phyloP scores from a whole-genome alignment of 2,329 filamentous ascomycete genomes.

The Podosphaera xanthii region DNA sequence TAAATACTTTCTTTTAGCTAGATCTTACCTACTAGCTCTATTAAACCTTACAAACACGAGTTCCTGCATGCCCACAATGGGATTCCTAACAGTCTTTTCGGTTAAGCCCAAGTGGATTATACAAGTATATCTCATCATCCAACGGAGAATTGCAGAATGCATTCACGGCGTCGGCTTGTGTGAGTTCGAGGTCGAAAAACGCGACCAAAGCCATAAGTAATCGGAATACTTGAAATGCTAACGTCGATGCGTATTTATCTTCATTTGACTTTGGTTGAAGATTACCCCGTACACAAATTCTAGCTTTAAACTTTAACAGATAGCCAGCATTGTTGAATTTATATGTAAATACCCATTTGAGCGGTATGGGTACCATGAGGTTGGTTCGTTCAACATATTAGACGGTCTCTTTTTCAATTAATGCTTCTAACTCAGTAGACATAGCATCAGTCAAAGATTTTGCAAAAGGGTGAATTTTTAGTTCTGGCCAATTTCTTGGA shows the following conservation, averaged over 20 bases:
- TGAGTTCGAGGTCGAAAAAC: not conserved
- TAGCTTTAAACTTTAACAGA: too few species aligned
- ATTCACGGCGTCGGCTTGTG: not conserved
- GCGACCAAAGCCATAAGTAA: not conserved
- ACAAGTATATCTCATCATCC: not conserved
- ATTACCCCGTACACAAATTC: too few species aligned
- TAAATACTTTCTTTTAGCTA: too few species aligned
- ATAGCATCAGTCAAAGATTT: not conserved
- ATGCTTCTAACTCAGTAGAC: not conserved
- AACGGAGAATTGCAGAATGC: not conserved
- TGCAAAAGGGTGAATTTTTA: not conserved
- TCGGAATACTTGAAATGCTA: not conserved
- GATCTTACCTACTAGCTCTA: too few species aligned
- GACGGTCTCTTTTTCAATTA: not conserved
- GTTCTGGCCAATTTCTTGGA: not conserved
- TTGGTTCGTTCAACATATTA: not conserved
- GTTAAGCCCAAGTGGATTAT: not conserved
- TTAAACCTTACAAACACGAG: too few species aligned
- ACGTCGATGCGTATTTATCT: not conserved
- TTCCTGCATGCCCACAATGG: too few species aligned
- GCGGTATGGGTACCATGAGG: not conserved
- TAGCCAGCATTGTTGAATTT: too few species aligned
- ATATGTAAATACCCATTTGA: not conserved
- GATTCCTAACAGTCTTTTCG: not conserved
- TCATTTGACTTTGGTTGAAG: too few species aligned